These are phyloP conservation scores for Hyphopichia buzzinii DNA, from an alignment of 1,139 yeast species.

Conservation along the genomic window DNA sequence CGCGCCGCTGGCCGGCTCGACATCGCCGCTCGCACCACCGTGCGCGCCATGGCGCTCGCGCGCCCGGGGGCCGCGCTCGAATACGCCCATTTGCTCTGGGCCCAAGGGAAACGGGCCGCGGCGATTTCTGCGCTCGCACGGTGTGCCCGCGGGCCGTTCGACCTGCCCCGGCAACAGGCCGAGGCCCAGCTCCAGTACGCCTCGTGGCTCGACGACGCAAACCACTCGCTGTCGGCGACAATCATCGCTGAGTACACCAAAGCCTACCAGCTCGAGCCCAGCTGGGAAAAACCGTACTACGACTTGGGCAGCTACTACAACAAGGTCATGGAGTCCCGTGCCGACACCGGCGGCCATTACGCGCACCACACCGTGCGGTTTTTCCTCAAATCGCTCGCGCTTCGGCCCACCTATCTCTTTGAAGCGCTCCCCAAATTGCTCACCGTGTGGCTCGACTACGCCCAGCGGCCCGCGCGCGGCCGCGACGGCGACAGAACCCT, in stretches of 20 bases:
- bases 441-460: slow-evolving; percentile 90
- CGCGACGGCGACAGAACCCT: slow-evolving; percentile 27
- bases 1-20: slow-evolving; percentile 69
- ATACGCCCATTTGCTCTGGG: slow-evolving; percentile 85
- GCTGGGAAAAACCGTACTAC: slow-evolving; percentile 81
- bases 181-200: slow-evolving; percentile 73
- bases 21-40: slow-evolving; percentile 69
- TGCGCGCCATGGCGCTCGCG: slow-evolving; percentile 58
- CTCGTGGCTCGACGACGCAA: slow-evolving; percentile 85
- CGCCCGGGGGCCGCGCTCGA: slow-evolving; percentile 65
- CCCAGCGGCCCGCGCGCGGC: slow-evolving; percentile 30
- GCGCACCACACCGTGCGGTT: slow-evolving; percentile 64
- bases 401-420: slow-evolving; percentile 67
- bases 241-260: slow-evolving; percentile 68
- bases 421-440: slow-evolving; percentile 89
- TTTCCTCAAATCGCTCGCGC: slow-evolving; percentile 65
- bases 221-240: slow-evolving; percentile 75
- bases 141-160: slow-evolving; percentile 17
- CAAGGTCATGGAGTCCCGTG: slow-evolving; percentile 65
- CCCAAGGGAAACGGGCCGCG: slow-evolving; percentile 82
- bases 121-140: slow-evolving; percentile 69
- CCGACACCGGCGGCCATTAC: slow-evolving; percentile 55
- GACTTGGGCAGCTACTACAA: slow-evolving; percentile 78
- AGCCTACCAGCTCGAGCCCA: slow-evolving; percentile 54
- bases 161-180: slow-evolving; percentile 28